Evolutionary conservation across 1,139 yeast species (phyloP).

Genomic region (Geotrichum bryndzae): DNA sequence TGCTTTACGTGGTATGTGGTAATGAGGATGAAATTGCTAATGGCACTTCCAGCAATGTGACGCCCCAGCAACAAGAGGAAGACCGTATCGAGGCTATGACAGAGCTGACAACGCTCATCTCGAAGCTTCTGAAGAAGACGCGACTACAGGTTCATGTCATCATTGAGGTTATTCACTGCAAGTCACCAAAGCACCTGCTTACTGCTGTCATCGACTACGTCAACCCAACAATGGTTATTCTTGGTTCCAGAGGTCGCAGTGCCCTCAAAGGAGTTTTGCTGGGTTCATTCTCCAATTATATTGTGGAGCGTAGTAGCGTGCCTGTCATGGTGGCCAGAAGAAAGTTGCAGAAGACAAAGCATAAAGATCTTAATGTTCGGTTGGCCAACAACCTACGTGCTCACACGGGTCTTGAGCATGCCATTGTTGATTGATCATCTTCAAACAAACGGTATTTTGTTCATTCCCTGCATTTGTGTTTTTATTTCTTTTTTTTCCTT

Average conservation of each 20-base stretch:
- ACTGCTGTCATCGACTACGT: slow-evolving; percentile 77
- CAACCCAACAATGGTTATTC: slow-evolving; percentile 75
- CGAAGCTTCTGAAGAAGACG: slow-evolving; percentile 60
- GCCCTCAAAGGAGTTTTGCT: slow-evolving; percentile 71
- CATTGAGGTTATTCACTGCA: slow-evolving; percentile 73
- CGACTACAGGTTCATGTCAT: slow-evolving; percentile 71
- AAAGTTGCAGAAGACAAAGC: slow-evolving; percentile 67
- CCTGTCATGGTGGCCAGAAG: slow-evolving; percentile 91
- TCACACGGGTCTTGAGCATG: slow-evolving; percentile 23
- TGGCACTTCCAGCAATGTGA: slow-evolving; percentile 17
- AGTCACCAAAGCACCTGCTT: slow-evolving; percentile 79
- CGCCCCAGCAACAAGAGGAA: slow-evolving; percentile 38
- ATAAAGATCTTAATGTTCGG: slow-evolving; percentile 43
- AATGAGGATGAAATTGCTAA: slow-evolving; percentile 55
- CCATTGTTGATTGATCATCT: slow-evolving; percentile 26
- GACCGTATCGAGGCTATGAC: slow-evolving; percentile 55
- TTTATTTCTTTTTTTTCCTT: neutral
- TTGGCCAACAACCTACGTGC: slow-evolving; percentile 37
- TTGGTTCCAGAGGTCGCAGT: slow-evolving; percentile 72
- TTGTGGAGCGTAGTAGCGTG: slow-evolving; percentile 69
- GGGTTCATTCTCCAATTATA: slow-evolving; percentile 69
- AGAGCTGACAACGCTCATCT: slow-evolving; percentile 53
- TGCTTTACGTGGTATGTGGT: slow-evolving; percentile 72
- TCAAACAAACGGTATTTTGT: neutral
- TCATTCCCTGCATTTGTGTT: neutral